Percentiles rank a stretch among this genome's conserved stretches.
These are phyloP conservation scores for Aspergillus nidulans DNA, from an alignment of 495 filamentous ascomycete species.

Conservation along the genomic window DNA sequence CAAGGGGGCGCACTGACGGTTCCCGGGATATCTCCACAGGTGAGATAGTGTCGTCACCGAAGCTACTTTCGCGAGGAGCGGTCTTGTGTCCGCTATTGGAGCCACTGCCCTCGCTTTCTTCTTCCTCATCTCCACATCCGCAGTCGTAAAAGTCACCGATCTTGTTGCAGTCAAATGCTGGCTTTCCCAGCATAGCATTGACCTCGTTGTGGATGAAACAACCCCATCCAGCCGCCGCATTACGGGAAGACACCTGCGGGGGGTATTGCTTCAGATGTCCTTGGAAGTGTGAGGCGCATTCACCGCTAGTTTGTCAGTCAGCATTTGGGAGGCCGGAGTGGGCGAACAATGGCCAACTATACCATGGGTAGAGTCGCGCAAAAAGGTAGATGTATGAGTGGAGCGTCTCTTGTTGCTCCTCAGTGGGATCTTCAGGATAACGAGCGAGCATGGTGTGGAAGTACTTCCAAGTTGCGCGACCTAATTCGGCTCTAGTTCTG, in stretches of 20 bases:
- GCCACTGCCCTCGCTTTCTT: conserved; percentile 12
- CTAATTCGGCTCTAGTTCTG: conserved; percentile 69
- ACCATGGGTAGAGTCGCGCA: conserved; percentile 85
- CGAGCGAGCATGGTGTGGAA: conserved; percentile 94
- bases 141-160: conserved; percentile 95
- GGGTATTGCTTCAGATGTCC: conserved; percentile 75
- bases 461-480: conserved; percentile 84
- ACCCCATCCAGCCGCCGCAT: conserved; percentile 82
- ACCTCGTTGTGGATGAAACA: conserved; percentile 95
- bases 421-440: conserved; percentile 80
- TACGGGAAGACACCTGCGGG: conserved; percentile 83
- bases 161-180: conserved; percentile 78
- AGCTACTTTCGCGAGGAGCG: conserved; percentile 3
- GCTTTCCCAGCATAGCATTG: conserved; percentile 79
- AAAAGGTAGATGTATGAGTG: conserved; percentile 86
- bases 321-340: neutral
- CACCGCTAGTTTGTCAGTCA: conserved; percentile 55
- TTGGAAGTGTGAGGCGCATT: conserved; percentile 90
- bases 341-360: conserved; percentile 6
- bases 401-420: conserved; percentile 79
- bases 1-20: conserved; percentile 27
- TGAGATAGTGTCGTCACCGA: conserved; percentile 17
- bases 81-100: conserved; percentile 9
- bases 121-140: conserved; percentile 77
- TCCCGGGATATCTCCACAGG: conserved; percentile 41